Percentiles rank a stretch among this genome's conserved stretches.
Evolutionary conservation across 2,329 filamentous ascomycete genomes (phyloP).

Genomic region (Laburnicola sp.): DNA sequence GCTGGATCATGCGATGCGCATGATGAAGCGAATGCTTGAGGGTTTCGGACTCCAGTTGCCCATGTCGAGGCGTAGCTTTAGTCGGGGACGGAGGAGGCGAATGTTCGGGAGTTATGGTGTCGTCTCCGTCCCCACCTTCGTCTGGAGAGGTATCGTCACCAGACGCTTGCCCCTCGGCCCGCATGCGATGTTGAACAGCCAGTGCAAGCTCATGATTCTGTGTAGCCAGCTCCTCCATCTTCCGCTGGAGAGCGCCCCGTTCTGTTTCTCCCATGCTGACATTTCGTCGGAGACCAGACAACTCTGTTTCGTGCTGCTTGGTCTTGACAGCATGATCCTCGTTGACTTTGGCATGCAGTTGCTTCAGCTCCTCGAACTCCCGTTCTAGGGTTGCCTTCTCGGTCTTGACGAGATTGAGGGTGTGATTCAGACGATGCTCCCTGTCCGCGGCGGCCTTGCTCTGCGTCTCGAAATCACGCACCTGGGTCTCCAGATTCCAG

Average conservation of each 20-base stretch:
- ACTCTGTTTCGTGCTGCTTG: constrained; percentile 86
- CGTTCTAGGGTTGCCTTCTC: constrained; percentile 80
- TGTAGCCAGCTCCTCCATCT: constrained; percentile 80
- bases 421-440: constrained; percentile 78
- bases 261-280: constrained; percentile 78
- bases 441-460: constrained; percentile 77
- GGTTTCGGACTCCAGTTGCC: constrained; percentile 92
- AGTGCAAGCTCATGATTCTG: constrained; percentile 91
- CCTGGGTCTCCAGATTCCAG: constrained; percentile 91
- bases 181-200: constrained; percentile 75
- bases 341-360: constrained; percentile 72
- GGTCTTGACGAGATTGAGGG: constrained; percentile 67
- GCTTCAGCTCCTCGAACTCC: constrained; percentile 87
- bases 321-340: constrained; percentile 78
- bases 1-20: constrained; percentile 95
- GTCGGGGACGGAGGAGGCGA: constrained; percentile 88
- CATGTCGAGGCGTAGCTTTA: constrained; percentile 88
- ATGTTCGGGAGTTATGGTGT: constrained; percentile 73
- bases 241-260: constrained; percentile 74
- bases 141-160: constrained; percentile 59
- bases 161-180: constrained; percentile 61
- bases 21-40: constrained; percentile 92
- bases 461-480: constrained; percentile 77
- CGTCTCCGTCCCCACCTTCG: constrained; percentile 59
- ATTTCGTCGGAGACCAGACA: constrained; percentile 80